Evolutionary conservation across 257 asterid species (phyloP).

Genomic region (Gardenia jasminoides): DNA sequence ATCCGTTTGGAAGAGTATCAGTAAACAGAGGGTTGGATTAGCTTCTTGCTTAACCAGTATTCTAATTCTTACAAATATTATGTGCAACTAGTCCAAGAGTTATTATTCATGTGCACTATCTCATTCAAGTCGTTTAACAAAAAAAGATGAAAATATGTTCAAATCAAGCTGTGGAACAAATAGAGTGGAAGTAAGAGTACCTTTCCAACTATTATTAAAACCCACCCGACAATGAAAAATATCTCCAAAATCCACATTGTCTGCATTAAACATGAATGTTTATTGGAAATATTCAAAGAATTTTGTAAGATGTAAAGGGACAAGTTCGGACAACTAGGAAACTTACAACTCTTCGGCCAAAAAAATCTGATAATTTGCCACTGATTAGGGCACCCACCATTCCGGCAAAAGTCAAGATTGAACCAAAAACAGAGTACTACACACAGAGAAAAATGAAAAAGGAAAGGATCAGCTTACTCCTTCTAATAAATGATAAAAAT

Average conservation of each 20-base stretch:
- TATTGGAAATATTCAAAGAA: neutral
- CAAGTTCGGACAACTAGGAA: neutral
- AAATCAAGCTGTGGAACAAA: neutral
- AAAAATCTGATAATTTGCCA: conserved; percentile 22
- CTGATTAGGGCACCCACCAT: conserved; percentile 28
- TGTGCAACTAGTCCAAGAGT: neutral
- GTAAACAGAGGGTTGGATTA: neutral
- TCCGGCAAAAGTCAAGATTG: conserved; percentile 29
- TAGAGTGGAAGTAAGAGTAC: conserved; percentile 1
- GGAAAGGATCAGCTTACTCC: conserved; percentile 5
- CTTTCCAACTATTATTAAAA: conserved; percentile 19
- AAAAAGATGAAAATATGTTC: neutral
- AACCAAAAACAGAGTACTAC: conserved; percentile 26
- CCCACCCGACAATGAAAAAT: conserved; percentile 22
- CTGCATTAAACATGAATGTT: conserved; percentile 10
- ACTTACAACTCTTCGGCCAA: conserved; percentile 26
- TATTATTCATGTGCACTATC: neutral
- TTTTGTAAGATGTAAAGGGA: neutral
- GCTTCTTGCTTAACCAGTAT: neutral
- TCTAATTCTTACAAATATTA: neutral
- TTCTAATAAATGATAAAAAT: neutral
- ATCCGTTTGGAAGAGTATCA: neutral
- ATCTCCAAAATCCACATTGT: conserved; percentile 29
- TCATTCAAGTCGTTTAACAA: neutral
- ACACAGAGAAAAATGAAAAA: neutral